These are phyloP conservation scores for Calycina marina DNA, from an alignment of 2,329 filamentous ascomycete genomes.

Conservation along the genomic window DNA sequence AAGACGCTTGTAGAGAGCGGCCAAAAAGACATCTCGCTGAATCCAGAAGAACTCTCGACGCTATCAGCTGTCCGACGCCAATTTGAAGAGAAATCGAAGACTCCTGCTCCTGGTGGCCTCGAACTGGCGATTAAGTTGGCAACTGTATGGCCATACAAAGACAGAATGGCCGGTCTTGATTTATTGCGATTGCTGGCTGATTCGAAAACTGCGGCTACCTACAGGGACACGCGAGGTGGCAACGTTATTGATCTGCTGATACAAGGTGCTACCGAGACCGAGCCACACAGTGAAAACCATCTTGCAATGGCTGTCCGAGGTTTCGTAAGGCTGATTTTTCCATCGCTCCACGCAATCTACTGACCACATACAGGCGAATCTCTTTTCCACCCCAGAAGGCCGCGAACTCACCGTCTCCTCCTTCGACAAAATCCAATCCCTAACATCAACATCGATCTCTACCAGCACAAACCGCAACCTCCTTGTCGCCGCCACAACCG, in stretches of 20 bases:
- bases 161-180: slow-evolving; percentile 74
- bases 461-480: slow-evolving; percentile 65
- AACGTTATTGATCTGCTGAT: slow-evolving; percentile 49
- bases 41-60: slow-evolving; percentile 51
- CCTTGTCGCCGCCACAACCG: slow-evolving; percentile 65
- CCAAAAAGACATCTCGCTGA: slow-evolving; percentile 59
- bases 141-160: slow-evolving; percentile 65
- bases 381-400: slow-evolving; percentile 65
- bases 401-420: slow-evolving; percentile 44
- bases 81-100: slow-evolving; percentile 35
- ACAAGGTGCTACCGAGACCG: slow-evolving; percentile 37
- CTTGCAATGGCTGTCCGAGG: slow-evolving; percentile 75
- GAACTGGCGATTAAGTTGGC: slow-evolving; percentile 56
- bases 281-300: slow-evolving; percentile 58
- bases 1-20: slow-evolving; percentile 55
- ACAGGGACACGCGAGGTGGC: slow-evolving; percentile 34
- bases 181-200: slow-evolving; percentile 71
- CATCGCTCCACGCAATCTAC: not conserved
- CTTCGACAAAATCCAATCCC: slow-evolving; percentile 33
- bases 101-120: slow-evolving; percentile 39
- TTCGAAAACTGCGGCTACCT: slow-evolving; percentile 49
- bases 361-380: slow-evolving; percentile 38
- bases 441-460: slow-evolving; percentile 45
- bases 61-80: slow-evolving; percentile 47
- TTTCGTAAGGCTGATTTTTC: slow-evolving; percentile 32